Evolutionary conservation across 306 rosid genomes (phyloP), one percentile per base, ranked within the genome.

Genomic region (Vigna unguiculata): DNA sequence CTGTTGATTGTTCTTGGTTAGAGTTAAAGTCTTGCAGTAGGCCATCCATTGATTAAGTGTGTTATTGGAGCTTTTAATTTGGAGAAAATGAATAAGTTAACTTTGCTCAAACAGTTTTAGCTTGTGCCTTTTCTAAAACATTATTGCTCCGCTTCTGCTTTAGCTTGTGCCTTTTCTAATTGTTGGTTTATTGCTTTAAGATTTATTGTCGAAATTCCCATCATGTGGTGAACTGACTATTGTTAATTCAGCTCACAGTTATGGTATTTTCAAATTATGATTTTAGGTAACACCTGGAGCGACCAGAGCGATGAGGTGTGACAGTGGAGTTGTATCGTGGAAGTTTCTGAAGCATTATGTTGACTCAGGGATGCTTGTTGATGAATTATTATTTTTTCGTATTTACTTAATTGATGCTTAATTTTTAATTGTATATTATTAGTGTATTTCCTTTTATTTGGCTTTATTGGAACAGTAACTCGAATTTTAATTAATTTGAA

Each of bases 261-360:
- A 55, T 79, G 49, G 59, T 45, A 47, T 71, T 85, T 61, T 45
- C 64, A 30, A 76, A 67, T 79, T 79, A 57, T 68, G 52, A 78
- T 75, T 86, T 59, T 45, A 91, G 96, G 75, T 83, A 46, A 85
- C 81, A 0, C 96, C 93, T 73, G 97, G 97, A 59, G 97, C 90
- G 13, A 92, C 97, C 59, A 96, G 97, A 80, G 70, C 96, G 4
- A 96, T 90, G 78, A 86, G 86, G 92, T 92, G 97, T 96, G 97
- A 92, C 85, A 92, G 93, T 83, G 96, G 92, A 55, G 85, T 92
- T 41, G 76, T 90, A 11, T 72, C 88, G 83, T 92, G 90, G 8
- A 90, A 92, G 91, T 92, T 92, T 81, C 80, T 92, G 11, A 93
- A 92, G 86, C 91, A 90, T 79, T 86, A 93, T 61, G 90, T 90